Percentiles rank a stretch among this genome's conserved stretches.
Evolutionary conservation across 495 filamentous ascomycete genomes (phyloP).

Genomic region (Tuber aestivum): DNA sequence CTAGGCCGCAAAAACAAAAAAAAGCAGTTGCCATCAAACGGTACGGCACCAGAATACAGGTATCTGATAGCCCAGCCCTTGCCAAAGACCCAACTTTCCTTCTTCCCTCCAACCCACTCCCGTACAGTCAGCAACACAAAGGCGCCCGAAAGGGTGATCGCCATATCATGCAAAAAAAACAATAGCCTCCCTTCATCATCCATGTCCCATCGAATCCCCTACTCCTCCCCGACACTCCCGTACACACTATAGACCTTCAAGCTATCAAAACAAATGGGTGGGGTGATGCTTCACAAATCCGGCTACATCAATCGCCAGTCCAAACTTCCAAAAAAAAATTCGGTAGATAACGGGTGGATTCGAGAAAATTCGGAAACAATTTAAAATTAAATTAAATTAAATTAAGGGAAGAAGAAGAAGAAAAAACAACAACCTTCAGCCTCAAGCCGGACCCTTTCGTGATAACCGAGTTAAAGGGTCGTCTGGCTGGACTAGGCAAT

Average conservation of each 20-base stretch:
- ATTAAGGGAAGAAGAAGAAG: background rate
- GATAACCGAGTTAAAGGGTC: constrained; percentile 4
- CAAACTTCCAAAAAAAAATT: background rate
- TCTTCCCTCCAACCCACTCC: background rate
- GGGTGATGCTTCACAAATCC: background rate
- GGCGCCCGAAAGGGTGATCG: background rate
- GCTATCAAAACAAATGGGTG: background rate
- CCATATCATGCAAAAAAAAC: background rate
- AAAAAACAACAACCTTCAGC: background rate
- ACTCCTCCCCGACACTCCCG: background rate
- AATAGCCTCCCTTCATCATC: background rate
- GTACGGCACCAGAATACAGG: too few relatives aligned
- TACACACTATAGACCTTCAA: background rate
- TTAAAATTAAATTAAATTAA: too few relatives aligned
- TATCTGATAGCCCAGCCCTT: background rate
- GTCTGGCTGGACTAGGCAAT: background rate
- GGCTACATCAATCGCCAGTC: background rate
- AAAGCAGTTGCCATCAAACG: background rate
- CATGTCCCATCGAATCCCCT: background rate
- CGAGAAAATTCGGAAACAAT: too few relatives aligned
- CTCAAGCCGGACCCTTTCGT: constrained; percentile 15
- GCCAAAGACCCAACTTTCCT: background rate
- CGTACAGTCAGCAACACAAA: background rate
- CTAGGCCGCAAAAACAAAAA: background rate
- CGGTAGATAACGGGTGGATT: too few relatives aligned